Evolutionary conservation across 23 red algal species (phyloP), one percentile per base, ranked within the genome.

Genomic region (Gracilaria vermiculophylla): DNA sequence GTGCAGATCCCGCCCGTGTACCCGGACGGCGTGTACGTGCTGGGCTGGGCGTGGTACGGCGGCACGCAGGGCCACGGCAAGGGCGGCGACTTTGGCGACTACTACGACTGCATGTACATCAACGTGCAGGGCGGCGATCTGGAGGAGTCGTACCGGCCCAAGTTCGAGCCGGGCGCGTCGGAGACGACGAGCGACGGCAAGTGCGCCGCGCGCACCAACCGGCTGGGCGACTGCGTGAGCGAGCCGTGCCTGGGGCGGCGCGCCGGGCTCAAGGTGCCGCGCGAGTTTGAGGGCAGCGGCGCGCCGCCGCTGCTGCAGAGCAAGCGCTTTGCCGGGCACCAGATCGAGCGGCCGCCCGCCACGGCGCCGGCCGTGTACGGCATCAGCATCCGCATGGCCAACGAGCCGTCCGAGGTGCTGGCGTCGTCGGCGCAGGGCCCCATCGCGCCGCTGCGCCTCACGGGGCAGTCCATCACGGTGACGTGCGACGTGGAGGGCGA

Each of bases 11-110:
- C 90, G 10, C 74, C 77, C 9, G 47, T 85, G 7, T 93, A 85
- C 40, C 51, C 77, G 0, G 80, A 93, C 56, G 90, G 90, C n/a
- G 81, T 79, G 25, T 93, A 93, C 48, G 90, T 93, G 80, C 58
- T 93, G 16, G 90, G 90, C 21, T 93, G 81, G 78, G 54, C 69
- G 51, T 93, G 90, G 90, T 93, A 93, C 70, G 90, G 90, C 6
- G 90, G 90, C 23, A 69, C 45, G 14, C 45, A 85, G 71, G 60
- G 48, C 2, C 57, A 66, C 44, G 76, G 58, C 35, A 25, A 31
- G 10, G 58, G 58, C 8, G 58, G 88, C 12, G 47, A 56, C 32
- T 93, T 86, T 85, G 90, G 90, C 40, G 90, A 93, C 49, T 93
- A 93, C 50, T 86, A 80, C 34, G 81, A 78, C 29, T 93, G 90